Conservation (phyloP, 2,329 filamentous ascomycete species). For the Pseudopithomyces chartarum region DNA sequence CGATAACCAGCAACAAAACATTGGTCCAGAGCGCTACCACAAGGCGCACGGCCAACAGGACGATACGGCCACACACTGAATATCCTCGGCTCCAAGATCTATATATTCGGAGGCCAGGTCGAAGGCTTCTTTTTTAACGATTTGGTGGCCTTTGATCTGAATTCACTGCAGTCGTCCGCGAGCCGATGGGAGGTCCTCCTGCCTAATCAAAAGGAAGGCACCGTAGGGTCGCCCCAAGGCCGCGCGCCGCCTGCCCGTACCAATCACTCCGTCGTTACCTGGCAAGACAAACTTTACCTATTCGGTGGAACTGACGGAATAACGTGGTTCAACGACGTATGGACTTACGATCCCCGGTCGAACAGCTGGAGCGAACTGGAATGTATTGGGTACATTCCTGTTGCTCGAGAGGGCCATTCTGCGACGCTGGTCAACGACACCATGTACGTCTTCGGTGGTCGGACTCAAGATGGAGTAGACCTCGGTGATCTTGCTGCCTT, state of each 20-base stretch:
- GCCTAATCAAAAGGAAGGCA: constrained; percentile 65
- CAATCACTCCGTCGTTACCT: constrained; percentile 91
- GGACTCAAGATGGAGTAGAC: constrained; percentile 90
- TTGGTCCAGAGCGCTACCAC: constrained; percentile 93
- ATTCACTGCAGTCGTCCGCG: constrained; percentile 85
- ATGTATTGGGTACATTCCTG: constrained; percentile 96
- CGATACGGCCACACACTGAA: constrained; percentile 97
- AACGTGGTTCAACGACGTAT: constrained; percentile 99
- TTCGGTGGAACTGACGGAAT: constrained; percentile 97
- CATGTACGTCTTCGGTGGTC: constrained; percentile 98
- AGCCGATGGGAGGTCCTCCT: constrained; percentile 97
- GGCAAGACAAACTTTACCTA: constrained; percentile 92
- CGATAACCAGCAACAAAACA: constrained; percentile 79
- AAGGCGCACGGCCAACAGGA: constrained; percentile 82
- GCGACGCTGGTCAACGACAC: constrained; percentile 93
- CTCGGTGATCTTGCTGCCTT: constrained; percentile 91
- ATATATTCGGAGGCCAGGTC: constrained; percentile 95
- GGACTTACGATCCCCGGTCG: constrained; percentile 84
- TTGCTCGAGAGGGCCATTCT: constrained; percentile 91
- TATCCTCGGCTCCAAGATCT: constrained; percentile 95
- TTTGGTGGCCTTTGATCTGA: constrained; percentile 90
- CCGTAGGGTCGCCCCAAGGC: constrained; percentile 29
- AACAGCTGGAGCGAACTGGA: constrained; percentile 89
- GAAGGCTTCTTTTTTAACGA: constrained; percentile 99
- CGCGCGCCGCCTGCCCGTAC: constrained; percentile 78